Conservation (phyloP, 768 basidiomycete species). For the Rhodotorula sphaerocarpa region DNA sequence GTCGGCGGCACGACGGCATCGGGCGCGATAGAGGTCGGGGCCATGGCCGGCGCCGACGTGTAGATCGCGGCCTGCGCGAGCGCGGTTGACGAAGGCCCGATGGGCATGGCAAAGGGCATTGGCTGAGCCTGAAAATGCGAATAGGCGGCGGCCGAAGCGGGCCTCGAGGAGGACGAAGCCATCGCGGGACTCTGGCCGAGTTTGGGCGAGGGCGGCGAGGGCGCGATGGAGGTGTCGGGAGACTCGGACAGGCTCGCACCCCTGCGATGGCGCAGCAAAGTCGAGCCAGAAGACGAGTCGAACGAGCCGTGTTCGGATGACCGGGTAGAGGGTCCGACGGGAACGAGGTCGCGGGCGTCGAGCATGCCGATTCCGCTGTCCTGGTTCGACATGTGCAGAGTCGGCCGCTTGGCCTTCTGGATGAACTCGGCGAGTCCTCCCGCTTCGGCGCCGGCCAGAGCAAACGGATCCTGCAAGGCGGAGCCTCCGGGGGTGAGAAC, state of each 20-base stretch:
- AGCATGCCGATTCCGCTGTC: neutral
- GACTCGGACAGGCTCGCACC: neutral
- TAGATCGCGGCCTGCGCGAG: too few species aligned
- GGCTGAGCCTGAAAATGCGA: conserved; percentile 28
- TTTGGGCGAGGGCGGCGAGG: conserved; percentile 9
- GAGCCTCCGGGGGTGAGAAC: conserved; percentile 25
- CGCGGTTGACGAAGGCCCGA: neutral
- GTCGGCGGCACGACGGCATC: neutral
- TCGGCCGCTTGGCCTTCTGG: conserved; percentile 21
- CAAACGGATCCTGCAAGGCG: neutral
- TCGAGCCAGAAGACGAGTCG: conserved; percentile 13
- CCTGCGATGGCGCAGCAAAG: neutral
- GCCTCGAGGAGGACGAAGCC: too few species aligned
- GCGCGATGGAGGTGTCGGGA: conserved; percentile 16
- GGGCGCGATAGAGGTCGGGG: neutral
- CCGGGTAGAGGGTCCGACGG: neutral
- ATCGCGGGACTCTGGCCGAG: neutral
- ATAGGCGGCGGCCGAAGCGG: conserved; percentile 8
- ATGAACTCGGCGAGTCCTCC: conserved; percentile 4
- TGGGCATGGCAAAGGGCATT: neutral
- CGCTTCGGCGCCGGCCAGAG: neutral
- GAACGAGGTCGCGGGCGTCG: neutral
- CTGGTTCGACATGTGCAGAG: neutral
- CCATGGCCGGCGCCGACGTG: neutral
- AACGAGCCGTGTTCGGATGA: conserved; percentile 18